phyloP scores from a whole-genome alignment of 257 asterid species.

The Nicotiana undulata region DNA sequence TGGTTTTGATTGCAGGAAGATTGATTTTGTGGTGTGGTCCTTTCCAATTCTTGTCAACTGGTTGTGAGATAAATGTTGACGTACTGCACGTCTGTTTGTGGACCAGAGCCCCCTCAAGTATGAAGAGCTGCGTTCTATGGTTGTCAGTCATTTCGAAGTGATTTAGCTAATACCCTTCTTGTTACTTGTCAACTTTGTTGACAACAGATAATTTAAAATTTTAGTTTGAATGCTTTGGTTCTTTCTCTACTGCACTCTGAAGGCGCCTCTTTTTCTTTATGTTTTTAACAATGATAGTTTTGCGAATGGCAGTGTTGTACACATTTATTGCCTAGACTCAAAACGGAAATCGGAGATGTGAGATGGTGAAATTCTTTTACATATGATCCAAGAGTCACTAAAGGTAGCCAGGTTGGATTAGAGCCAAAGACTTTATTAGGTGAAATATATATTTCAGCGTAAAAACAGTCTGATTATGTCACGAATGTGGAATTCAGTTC shows the following conservation, averaged over 20 bases:
- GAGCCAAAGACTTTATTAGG: background rate
- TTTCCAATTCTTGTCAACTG: background rate
- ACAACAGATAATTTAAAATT: background rate
- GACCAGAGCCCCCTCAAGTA: background rate
- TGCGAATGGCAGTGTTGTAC: background rate
- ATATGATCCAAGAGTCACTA: background rate
- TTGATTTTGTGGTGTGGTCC: background rate
- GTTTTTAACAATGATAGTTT: background rate
- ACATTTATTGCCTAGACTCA: background rate
- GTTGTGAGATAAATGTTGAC: background rate
- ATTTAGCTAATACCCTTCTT: background rate
- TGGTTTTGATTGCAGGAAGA: background rate
- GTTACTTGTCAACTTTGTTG: background rate
- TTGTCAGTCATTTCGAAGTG: background rate
- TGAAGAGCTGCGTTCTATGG: background rate
- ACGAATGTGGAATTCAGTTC: background rate
- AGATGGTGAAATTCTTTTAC: background rate
- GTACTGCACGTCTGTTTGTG: background rate
- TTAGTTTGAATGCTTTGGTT: background rate
- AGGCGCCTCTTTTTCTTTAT: background rate
- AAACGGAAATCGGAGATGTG: background rate
- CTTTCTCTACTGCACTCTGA: background rate
- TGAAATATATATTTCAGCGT: background rate
- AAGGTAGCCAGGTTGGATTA: background rate
- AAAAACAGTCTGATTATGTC: background rate